A percentile compares a stretch with the other conserved stretches of the same genome.
These are phyloP conservation scores for Naumovozyma castellii DNA, from an alignment of 805 yeast genomes.

Conservation along the genomic window DNA sequence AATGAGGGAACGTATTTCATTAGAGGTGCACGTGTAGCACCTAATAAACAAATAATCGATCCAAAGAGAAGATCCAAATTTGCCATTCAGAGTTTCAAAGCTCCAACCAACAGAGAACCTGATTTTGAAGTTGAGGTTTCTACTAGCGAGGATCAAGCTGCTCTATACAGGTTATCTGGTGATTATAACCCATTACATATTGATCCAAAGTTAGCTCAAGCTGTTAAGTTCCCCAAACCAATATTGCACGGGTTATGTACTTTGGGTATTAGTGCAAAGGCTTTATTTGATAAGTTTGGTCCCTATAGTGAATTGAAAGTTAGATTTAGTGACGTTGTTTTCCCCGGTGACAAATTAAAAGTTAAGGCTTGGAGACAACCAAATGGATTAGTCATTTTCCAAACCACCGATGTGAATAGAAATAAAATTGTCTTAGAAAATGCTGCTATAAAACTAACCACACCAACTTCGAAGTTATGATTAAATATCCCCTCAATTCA, in stretches of 20 bases:
- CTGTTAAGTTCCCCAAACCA: slow-evolving; percentile 77
- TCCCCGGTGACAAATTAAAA: slow-evolving; percentile 84
- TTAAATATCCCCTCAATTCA: neutral
- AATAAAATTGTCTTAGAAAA: slow-evolving; percentile 69
- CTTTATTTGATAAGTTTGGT: slow-evolving; percentile 72
- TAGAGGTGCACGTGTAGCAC: slow-evolving; percentile 54
- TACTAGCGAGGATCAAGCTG: slow-evolving; percentile 69
- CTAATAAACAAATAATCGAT: slow-evolving; percentile 40
- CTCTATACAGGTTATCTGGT: slow-evolving; percentile 83
- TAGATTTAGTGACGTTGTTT: slow-evolving; percentile 83
- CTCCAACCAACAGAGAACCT: slow-evolving; percentile 51
- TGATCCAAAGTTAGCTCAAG: slow-evolving; percentile 83
- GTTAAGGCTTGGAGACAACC: slow-evolving; percentile 80
- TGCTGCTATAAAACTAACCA: slow-evolving; percentile 65
- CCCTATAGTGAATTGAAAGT: slow-evolving; percentile 75
- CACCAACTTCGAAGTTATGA: slow-evolving; percentile 25
- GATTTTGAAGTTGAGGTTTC: slow-evolving; percentile 52
- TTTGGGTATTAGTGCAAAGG: slow-evolving; percentile 73
- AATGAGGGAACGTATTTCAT: slow-evolving; percentile 81
- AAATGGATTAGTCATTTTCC: slow-evolving; percentile 58
- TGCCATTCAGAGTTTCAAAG: slow-evolving; percentile 52
- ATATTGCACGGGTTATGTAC: slow-evolving; percentile 89
- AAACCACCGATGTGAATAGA: slow-evolving; percentile 72
- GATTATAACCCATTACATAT: slow-evolving; percentile 93
- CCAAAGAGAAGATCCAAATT: slow-evolving; percentile 43